Base-by-base conservation (phyloP, 2,329 filamentous ascomycete genomes). In the Clonostachys rhizophaga region DNA sequence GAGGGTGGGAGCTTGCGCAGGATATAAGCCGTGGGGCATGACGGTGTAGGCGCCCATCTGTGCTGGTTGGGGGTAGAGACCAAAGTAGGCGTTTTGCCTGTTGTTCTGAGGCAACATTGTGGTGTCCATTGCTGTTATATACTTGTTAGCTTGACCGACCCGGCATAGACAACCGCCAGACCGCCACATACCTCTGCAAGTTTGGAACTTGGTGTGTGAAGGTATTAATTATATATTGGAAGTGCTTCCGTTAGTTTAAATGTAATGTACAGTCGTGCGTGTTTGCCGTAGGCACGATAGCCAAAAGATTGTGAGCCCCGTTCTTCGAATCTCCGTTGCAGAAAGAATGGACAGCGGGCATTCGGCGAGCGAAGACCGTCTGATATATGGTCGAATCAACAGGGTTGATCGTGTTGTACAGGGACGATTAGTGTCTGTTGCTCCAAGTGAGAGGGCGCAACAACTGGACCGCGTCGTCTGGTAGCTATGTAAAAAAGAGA, bases 1-100 rank as follows among this genome's bases (percentile, higher is more conserved):
- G 62, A 84, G 57, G 64, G 76, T 70, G 45, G 75, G 71, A 43
- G 76, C 78, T 58, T 86, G 84, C 54, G 84, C 84, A 69, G 81
- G 83, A 74, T 83, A 84, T 56, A 79, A 73, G 45, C 81, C 79
- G 39, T 81, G 83, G 35, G 79, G 81, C 16, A 81, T 80, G 58
- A 84, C 68, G n/a, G 75, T 72, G 57, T 77, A 81, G 63, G 80
- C 71, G 52, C 67, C 67, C 61, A 73, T 69, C 56, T 75, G 75
- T 51, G 69, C 37, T 46, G 45, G 45, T 8, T 48, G 47, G n/a
- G 41, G 30, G 34, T 44, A 17, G n/a, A 34, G 81, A 63, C 82
- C 86, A 75, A 92, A 95, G 77, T 91, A 94, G 79, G 88, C 91
- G 76, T 87, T 75, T 55, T 84, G 81, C 70, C 88, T 86, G 51